Conservation (phyloP, 179 eudicot species). For the Sideroxylon spinosum region DNA sequence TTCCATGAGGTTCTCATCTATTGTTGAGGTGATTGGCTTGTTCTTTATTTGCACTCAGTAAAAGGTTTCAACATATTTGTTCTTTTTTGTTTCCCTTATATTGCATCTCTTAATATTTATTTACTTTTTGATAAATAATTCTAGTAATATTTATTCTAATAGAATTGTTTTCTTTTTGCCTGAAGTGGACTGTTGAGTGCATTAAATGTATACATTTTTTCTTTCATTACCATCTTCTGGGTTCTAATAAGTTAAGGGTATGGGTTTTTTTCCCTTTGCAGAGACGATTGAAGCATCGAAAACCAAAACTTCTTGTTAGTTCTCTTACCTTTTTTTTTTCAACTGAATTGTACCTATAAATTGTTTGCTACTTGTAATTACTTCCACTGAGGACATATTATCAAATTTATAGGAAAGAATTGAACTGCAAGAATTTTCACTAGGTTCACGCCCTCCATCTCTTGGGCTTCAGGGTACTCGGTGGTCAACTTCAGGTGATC, state of each 20-base stretch:
- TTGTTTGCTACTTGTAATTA: background rate
- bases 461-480: constrained; percentile 78
- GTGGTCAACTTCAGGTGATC: constrained; percentile 71
- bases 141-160: background rate
- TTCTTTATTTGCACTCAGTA: background rate
- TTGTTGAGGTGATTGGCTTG: constrained; percentile 61
- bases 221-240: background rate
- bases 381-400: background rate
- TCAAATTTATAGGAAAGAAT: constrained; percentile 65
- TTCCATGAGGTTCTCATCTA: constrained; percentile 58
- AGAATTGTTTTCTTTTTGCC: background rate
- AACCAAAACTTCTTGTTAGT: constrained; percentile 79
- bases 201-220: background rate
- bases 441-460: constrained; percentile 75
- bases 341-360: constrained; percentile 1
- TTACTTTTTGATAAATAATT: too few relatives aligned
- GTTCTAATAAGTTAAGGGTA: background rate
- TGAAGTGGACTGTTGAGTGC: constrained; percentile 1
- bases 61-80: too few relatives aligned
- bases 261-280: constrained; percentile 33
- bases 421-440: constrained; percentile 83
- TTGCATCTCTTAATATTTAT: background rate
- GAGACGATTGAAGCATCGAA: constrained; percentile 86
- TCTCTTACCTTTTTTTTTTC: background rate
- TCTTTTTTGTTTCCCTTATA: background rate